phyloP scores from a whole-genome alignment of 495 filamentous ascomycete species.

The Penicillium robsamsonii region DNA sequence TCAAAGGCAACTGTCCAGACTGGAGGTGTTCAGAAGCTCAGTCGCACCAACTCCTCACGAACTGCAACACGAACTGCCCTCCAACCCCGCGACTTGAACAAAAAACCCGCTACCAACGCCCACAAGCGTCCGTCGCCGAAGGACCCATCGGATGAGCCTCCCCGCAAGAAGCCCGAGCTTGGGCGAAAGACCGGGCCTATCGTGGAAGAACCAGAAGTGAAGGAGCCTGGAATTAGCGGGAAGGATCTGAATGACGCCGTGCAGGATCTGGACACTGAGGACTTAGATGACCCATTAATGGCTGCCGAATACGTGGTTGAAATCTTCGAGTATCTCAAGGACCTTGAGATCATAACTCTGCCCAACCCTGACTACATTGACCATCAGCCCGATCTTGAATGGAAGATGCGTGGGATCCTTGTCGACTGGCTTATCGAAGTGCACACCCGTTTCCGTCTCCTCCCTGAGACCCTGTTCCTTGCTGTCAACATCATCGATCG shows the following conservation, averaged over 20 bases:
- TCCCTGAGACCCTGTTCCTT: conserved; percentile 97
- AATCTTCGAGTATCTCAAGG: conserved; percentile 93
- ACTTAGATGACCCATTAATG: conserved; percentile 92
- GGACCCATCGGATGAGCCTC: conserved; percentile 59
- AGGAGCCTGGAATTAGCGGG: conserved; percentile 20
- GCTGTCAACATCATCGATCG: conserved; percentile 98
- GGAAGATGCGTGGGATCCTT: conserved; percentile 97
- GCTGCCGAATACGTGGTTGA: conserved; percentile 95
- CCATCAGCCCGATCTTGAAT: conserved; percentile 89
- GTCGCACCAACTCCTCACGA: conserved; percentile 63
- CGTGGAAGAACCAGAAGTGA: background rate
- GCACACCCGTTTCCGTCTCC: conserved; percentile 91
- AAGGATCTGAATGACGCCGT: conserved; percentile 49
- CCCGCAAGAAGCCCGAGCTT: conserved; percentile 50
- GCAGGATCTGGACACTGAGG: conserved; percentile 76
- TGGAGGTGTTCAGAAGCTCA: conserved; percentile 75
- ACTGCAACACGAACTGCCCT: conserved; percentile 42
- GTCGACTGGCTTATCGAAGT: conserved; percentile 99
- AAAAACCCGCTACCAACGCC: conserved; percentile 58
- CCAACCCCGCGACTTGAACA: conserved; percentile 61
- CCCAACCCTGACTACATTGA: conserved; percentile 94
- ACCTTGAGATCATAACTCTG: conserved; percentile 77
- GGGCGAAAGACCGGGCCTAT: conserved; percentile 44
- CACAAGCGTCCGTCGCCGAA: conserved; percentile 61
- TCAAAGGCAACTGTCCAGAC: conserved; percentile 72